These are phyloP conservation scores for Lentinula aciculospora DNA, from an alignment of 768 basidiomycete genomes.

Conservation along the genomic window DNA sequence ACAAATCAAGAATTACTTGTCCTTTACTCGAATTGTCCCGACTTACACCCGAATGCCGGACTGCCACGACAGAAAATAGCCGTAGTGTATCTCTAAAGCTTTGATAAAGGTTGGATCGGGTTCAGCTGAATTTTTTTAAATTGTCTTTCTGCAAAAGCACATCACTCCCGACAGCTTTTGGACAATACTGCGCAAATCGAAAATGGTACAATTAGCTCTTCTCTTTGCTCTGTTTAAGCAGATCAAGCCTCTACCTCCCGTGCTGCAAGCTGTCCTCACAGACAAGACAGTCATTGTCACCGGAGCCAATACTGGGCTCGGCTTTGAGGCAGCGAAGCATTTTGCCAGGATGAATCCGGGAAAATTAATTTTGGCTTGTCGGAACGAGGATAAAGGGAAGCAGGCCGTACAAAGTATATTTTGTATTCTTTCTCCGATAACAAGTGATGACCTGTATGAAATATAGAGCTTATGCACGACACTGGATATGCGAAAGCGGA, in stretches of 20 bases:
- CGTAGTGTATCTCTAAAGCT: no score
- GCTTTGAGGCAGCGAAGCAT: conserved; percentile 40
- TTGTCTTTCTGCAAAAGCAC: no score
- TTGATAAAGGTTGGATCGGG: no score
- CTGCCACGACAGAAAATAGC: no score
- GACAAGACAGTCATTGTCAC: conserved; percentile 44
- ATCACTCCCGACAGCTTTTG: no score
- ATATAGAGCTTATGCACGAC: no score
- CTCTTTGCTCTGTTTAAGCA: background rate
- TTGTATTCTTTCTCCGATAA: no score
- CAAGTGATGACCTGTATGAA: no score
- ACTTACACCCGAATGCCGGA: no score
- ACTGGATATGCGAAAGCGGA: conserved; percentile 30
- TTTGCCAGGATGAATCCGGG: conserved; percentile 38
- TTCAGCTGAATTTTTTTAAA: no score
- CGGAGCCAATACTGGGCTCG: conserved; percentile 49
- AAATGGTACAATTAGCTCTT: background rate
- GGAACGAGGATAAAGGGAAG: conserved; percentile 26
- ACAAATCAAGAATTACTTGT: no score
- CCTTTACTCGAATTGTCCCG: no score
- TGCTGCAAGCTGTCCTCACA: conserved; percentile 29
- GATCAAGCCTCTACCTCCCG: conserved; percentile 15
- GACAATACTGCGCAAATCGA: background rate
- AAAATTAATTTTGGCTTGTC: conserved; percentile 32
- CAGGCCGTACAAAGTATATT: conserved; percentile 21